phyloP scores from a whole-genome alignment of 768 basidiomycete genomes.

The Trametes villosa region DNA sequence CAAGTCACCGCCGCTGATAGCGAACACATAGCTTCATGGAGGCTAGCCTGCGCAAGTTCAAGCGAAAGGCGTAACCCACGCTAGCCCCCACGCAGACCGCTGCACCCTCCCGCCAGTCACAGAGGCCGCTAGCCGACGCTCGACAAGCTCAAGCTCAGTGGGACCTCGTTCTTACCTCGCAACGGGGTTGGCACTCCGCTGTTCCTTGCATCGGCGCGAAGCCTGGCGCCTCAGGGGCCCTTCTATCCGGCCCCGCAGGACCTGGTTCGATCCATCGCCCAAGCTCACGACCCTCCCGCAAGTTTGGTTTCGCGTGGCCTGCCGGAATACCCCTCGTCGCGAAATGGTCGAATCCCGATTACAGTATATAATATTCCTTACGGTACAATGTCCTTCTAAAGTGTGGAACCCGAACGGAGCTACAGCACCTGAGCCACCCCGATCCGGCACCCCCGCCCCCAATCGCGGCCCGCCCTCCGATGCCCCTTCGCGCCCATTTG shows the following conservation, averaged over 20 bases:
- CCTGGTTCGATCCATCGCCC: neutral
- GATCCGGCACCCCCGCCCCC: neutral
- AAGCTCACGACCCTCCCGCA: neutral
- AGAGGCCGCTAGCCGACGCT: neutral
- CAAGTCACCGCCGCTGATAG: neutral
- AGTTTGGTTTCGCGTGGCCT: neutral
- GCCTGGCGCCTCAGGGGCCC: neutral
- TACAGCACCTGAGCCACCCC: neutral
- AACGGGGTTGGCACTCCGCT: neutral
- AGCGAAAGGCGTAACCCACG: neutral
- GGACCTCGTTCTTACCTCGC: neutral
- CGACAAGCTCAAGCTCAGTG: neutral
- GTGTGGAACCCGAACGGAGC: neutral
- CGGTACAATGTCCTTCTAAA: neutral
- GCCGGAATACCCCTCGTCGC: too few species aligned
- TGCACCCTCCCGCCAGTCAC: too few species aligned
- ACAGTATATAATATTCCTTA: neutral
- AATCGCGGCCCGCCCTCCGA: neutral
- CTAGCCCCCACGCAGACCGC: neutral
- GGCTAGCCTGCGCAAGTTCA: constrained; percentile 26
- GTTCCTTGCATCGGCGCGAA: neutral
- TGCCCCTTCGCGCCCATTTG: neutral
- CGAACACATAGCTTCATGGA: constrained; percentile 22
- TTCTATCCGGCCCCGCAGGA: too few species aligned
- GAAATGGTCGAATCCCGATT: neutral